Evolutionary conservation across 495 filamentous ascomycete genomes (phyloP).

Genomic region (Trichoderma virens): DNA sequence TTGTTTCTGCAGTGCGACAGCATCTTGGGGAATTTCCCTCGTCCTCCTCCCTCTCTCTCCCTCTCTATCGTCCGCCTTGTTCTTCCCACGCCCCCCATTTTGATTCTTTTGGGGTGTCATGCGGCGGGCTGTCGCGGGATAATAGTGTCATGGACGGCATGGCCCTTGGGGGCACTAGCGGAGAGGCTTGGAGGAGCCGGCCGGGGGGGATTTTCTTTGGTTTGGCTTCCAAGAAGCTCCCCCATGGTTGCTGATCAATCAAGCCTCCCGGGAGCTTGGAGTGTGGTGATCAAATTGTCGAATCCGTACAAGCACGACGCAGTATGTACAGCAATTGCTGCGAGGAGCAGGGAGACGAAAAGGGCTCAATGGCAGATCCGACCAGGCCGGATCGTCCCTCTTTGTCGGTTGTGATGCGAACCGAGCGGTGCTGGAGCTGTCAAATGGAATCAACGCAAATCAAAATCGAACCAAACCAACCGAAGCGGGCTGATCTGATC

Average conservation of each 20-base stretch:
- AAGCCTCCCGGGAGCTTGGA: neutral
- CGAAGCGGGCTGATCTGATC: neutral
- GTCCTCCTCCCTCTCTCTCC: neutral
- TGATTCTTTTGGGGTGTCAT: neutral
- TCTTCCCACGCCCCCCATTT: neutral
- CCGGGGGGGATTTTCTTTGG: neutral
- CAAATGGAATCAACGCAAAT: neutral
- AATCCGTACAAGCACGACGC: neutral
- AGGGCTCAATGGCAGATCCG: neutral
- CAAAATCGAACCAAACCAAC: neutral
- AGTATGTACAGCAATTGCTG: neutral
- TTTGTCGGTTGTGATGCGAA: neutral
- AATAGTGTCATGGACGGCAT: neutral
- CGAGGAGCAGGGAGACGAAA: neutral
- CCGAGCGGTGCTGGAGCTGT: neutral
- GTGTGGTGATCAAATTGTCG: too few relatives aligned
- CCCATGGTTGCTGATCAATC: conserved; percentile 6
- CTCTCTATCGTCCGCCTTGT: neutral
- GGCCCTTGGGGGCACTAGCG: neutral
- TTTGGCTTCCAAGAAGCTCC: neutral
- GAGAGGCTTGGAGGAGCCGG: neutral
- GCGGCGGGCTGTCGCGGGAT: conserved; percentile 7
- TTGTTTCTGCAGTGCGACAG: neutral
- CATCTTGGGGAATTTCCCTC: neutral
- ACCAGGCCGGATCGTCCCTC: conserved; percentile 4